Percentiles rank a stretch among this genome's conserved stretches.
phyloP scores from a whole-genome alignment of 768 basidiomycete species.

The Tulasnella sp. region DNA sequence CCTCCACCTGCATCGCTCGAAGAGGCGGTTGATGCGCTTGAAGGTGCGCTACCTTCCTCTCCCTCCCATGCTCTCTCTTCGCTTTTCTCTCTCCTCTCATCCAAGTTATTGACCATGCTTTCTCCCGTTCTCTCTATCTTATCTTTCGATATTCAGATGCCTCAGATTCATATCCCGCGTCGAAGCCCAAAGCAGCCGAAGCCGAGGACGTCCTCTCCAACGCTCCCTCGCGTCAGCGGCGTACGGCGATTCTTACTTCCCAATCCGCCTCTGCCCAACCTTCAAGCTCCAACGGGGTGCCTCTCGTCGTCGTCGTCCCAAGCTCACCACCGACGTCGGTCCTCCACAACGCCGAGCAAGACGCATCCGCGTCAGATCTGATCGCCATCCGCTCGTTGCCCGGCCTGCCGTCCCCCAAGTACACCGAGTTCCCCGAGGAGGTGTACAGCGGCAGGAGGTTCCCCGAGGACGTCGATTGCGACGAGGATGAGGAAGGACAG shows the following conservation, averaged over 20 bases:
- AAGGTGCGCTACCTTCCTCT: not conserved
- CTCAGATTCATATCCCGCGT: not conserved
- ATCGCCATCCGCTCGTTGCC: conserved; percentile 23
- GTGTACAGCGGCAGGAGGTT: not conserved
- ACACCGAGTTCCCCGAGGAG: conserved; percentile 18
- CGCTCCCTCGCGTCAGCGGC: not conserved
- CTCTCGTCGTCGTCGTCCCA: conserved; percentile 1
- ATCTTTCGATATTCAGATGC: not conserved
- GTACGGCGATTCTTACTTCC: conserved; percentile 23
- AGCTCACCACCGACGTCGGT: conserved; percentile 3
- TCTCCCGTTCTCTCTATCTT: not conserved
- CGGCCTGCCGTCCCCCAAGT: not conserved
- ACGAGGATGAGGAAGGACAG: not conserved
- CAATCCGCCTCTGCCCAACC: not conserved
- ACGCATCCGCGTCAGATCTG: conserved; percentile 15
- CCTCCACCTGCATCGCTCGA: conserved; percentile 8
- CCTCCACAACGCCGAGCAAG: not conserved
- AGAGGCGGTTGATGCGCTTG: conserved; percentile 1
- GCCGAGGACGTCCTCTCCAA: conserved; percentile 20
- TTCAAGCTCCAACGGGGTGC: not conserved
- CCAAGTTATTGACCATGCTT: not conserved
- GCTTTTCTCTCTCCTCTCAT: not conserved
- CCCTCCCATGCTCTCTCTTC: not conserved
- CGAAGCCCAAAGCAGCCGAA: conserved; percentile 24
- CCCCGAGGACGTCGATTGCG: conserved; percentile 16